Conservation (phyloP, 1,139 yeast species). For the Hansenula sp. region DNA sequence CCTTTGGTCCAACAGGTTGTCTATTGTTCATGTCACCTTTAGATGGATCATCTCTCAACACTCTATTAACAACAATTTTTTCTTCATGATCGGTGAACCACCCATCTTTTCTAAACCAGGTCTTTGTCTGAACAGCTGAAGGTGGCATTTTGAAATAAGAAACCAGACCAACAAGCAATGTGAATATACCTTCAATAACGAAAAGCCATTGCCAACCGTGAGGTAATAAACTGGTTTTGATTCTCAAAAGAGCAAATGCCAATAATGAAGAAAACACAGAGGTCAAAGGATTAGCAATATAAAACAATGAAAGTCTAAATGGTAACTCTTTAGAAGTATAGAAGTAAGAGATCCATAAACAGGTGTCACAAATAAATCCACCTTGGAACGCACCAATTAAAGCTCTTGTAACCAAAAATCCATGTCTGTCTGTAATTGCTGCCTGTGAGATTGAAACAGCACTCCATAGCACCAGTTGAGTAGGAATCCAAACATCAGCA, state of each 20-base stretch:
- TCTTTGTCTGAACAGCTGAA: neutral
- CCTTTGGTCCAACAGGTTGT: neutral
- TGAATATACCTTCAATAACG: neutral
- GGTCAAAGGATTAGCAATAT: neutral
- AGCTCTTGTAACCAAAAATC: neutral
- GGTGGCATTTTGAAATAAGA: neutral
- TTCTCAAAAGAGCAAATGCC: neutral
- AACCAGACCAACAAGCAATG: neutral
- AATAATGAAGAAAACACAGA: neutral
- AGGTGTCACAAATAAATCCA: neutral
- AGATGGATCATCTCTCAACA: conserved; percentile 25
- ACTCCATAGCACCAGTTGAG: neutral
- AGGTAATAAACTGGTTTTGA: neutral
- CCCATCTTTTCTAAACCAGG: neutral
- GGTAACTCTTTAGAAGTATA: neutral
- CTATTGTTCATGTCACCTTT: conserved; percentile 1
- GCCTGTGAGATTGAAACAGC: neutral
- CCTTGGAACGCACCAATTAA: neutral
- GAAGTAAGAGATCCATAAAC: neutral
- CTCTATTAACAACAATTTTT: neutral
- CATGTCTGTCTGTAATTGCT: neutral
- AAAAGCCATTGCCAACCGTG: conserved; percentile 34
- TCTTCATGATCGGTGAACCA: neutral
- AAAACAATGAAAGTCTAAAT: neutral
- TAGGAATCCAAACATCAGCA: neutral